Evolutionary conservation across 148 eudicot genomes (phyloP), one percentile per base, ranked within the genome.

Genomic region (Gaultheria prostrata): DNA sequence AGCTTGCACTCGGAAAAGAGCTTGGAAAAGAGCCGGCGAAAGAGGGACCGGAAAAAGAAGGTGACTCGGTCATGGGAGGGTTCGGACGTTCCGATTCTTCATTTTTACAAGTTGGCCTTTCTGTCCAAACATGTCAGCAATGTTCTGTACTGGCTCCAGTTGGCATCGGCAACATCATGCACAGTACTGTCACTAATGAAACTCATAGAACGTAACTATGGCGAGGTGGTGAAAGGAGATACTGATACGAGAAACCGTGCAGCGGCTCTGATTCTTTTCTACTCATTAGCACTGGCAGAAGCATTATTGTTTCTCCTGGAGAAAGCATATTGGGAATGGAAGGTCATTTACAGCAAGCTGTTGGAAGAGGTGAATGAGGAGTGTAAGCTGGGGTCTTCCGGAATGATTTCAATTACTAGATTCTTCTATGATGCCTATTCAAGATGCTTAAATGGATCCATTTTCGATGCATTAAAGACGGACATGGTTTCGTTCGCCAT

Each of bases 401-500:
- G 95, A 7, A 79, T 93, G 86, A 79, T 91, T 48, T 85, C 97
- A 7, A 88, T 91, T 18, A 86, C 84, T 77, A 86, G 99, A 53
- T 97, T 97, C 87, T 43, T 30, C n/a, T 74, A 70, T 15, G 21
- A 32, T 30, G 74, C 43, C 0, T 95, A 95, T 80, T 93, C 97
- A 20, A 93, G 85, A 73, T 90, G 98, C 69, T 87, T 95, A 2
- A 84, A 91, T 49, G 95, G 94, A 82, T 93, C 94, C 86, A 82
- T 93, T 20, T 95, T 95, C 14, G 93, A 95, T 78, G 98, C 97
- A 3, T 33, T 95, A 50, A 89, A 94, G 85, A 94, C 92, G 95
- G 98, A 95, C 74, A 91, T 95, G 93, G 97, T 95, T 59, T 92
- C 94, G 8, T 94, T 90, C 61, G 90, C 93, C 6, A 92, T 92